These are phyloP conservation scores for Kwoniella shandongensis DNA, from an alignment of 768 basidiomycete species.

Conservation along the genomic window DNA sequence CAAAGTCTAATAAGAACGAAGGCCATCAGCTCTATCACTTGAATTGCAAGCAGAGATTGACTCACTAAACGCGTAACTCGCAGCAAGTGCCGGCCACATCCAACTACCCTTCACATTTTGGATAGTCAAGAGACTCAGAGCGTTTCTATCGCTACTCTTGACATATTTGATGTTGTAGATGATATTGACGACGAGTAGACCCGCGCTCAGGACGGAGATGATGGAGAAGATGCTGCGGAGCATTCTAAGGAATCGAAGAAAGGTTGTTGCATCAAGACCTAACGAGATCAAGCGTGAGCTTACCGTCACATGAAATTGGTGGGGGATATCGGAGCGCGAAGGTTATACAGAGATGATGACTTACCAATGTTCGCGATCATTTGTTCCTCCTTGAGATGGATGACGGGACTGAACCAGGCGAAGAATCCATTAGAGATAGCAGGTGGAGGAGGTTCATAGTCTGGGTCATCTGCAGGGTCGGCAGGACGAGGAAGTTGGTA, in stretches of 20 bases:
- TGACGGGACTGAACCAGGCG: conserved; percentile 85
- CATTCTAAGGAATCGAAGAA: conserved; percentile 86
- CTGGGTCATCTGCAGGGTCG: conserved; percentile 40
- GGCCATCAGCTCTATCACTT: conserved; percentile 9
- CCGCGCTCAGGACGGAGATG: conserved; percentile 49
- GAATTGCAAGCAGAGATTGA: not conserved
- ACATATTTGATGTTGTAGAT: conserved; percentile 76
- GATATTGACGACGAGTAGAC: conserved; percentile 79
- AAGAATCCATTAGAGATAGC: conserved; percentile 77
- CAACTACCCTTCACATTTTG: conserved; percentile 70
- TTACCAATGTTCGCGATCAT: conserved; percentile 60
- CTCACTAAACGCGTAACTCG: conserved; percentile 74
- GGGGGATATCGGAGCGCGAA: not conserved
- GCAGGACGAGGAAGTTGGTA: conserved; percentile 58
- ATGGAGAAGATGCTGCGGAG: conserved; percentile 59
- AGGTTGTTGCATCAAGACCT: conserved; percentile 90
- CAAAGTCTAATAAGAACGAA: conserved; percentile 16
- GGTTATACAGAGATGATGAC: conserved; percentile 9
- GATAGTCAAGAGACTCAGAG: conserved; percentile 66
- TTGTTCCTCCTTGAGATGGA: conserved; percentile 82
- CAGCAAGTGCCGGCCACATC: conserved; percentile 80
- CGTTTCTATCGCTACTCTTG: conserved; percentile 55
- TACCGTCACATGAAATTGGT: not conserved
- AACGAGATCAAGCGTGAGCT: conserved; percentile 56
- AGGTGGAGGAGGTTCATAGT: conserved; percentile 55